Evolutionary conservation across 305 asterid species (phyloP), one percentile per base, ranked within the genome.

Genomic region (Fraxinus sp.): DNA sequence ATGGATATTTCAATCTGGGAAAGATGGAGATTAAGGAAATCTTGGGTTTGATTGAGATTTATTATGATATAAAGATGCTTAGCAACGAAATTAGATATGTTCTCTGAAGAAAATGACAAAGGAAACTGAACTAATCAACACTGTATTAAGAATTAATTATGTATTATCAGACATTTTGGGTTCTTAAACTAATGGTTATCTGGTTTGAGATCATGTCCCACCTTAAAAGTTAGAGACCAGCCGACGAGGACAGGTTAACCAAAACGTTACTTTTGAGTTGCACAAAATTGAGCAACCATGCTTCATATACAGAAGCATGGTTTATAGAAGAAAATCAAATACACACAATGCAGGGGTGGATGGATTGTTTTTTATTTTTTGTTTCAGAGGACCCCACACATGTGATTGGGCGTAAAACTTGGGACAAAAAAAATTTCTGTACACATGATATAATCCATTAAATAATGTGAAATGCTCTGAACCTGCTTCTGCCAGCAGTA

Each of bases 11-110:
- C 28, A 28, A 28, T 68, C 37, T 10, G 10, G 43, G 71, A 26
- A 24, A 16, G 55, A 49, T 14, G 41, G 10, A 66, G 64, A 26
- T 28, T 22, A 35, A 36, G 33, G 4, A 7, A 14, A 28, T 8
- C 7, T 20, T 62, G 18, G 9, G 73, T 24, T 64, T 64, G 73
- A 64, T 64, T 68, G 37, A 26, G 36, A 14, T 80, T 80, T 71
- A 80, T 68, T 9, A 18, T 71, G 36, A 14, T 9, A 52, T 39
- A 33, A 80, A 71, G 83, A 82, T 82, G 18, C 85, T n/a, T 32
- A 3, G 26, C 30, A 36, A 1, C 7, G 77, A 55, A 9, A 39
- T 20, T 18, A 26, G 82, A 35, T 3, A 41, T 77, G 55, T 77
- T 46, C 74, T 77, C 13, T 7, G 0, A 20, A 35, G 62, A 22